A percentile compares a stretch with the other conserved stretches of the same genome.
phyloP scores from a whole-genome alignment of 2,329 filamentous ascomycete genomes.

The Beauveria sp. region DNA sequence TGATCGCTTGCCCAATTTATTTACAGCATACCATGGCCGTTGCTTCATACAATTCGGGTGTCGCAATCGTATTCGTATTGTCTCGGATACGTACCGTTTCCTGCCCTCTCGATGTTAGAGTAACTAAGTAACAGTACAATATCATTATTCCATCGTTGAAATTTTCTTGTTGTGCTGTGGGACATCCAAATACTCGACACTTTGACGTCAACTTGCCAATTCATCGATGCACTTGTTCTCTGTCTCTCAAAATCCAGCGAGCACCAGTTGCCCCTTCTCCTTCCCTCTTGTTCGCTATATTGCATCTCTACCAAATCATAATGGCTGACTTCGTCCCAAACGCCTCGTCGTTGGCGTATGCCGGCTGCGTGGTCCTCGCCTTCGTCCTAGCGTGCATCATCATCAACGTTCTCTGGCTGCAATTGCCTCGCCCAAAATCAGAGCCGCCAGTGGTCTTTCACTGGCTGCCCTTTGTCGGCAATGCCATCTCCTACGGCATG shows the following conservation, averaged over 20 bases:
- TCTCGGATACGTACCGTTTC: neutral
- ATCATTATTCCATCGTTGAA: too few relatives aligned
- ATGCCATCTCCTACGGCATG: slow-evolving; percentile 64
- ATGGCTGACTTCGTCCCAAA: neutral
- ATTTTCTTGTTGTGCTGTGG: too few relatives aligned
- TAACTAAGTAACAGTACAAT: too few relatives aligned
- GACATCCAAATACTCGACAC: too few relatives aligned
- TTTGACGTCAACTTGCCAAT: too few relatives aligned
- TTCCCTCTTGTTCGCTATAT: neutral
- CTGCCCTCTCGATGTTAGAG: too few relatives aligned
- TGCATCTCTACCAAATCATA: neutral
- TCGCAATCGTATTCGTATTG: neutral
- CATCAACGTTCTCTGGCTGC: neutral
- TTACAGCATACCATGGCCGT: neutral
- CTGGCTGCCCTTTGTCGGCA: slow-evolving; percentile 57
- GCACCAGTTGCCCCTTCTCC: neutral
- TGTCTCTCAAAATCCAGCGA: neutral
- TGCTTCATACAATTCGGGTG: neutral
- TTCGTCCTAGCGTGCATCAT: neutral
- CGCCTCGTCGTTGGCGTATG: neutral
- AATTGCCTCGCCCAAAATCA: neutral
- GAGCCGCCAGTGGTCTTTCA: slow-evolving; percentile 50
- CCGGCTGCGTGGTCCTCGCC: neutral
- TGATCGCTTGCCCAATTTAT: neutral
- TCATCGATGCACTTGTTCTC: neutral